Evolutionary conservation across 306 rosid species (phyloP).

Genomic region (Arachis hypogaea): DNA sequence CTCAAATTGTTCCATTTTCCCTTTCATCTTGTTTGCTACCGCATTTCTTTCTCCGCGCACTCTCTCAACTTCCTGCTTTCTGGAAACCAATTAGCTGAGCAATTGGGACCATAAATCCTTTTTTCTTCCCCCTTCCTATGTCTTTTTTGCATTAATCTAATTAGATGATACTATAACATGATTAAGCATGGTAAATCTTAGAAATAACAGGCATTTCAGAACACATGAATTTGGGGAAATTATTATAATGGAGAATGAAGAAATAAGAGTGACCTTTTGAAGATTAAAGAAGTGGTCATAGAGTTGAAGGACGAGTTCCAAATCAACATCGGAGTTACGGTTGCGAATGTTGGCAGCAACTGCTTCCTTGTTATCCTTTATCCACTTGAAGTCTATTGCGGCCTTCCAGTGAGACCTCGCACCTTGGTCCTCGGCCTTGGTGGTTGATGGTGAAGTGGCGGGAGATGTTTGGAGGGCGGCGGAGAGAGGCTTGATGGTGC

Average conservation of each 20-base stretch:
- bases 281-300: conserved; percentile 70
- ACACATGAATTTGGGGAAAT: background rate
- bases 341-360: conserved; percentile 71
- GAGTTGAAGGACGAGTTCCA: conserved; percentile 80
- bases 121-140: background rate
- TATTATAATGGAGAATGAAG: background rate
- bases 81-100: conserved; percentile 75
- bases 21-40: conserved; percentile 96
- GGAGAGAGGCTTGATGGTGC: conserved; percentile 54
- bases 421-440: conserved; percentile 61
- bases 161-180: too few species aligned
- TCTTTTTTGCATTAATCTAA: background rate
- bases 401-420: conserved; percentile 85
- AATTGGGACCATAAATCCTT: conserved; percentile 45
- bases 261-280: conserved; percentile 73
- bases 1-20: conserved; percentile 75
- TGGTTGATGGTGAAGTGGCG: background rate
- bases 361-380: conserved; percentile 80
- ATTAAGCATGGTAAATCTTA: conserved; percentile 9
- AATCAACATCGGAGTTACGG: conserved; percentile 75
- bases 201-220: conserved; percentile 1
- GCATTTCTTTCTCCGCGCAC: conserved; percentile 87
- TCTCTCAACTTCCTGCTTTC: conserved; percentile 98
- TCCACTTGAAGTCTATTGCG: conserved; percentile 92
- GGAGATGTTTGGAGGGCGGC: conserved; percentile 52